A percentile compares a stretch with the other conserved stretches of the same genome.
Conservation (phyloP, 2,329 filamentous ascomycete species). For the Metarhizium humberi region DNA sequence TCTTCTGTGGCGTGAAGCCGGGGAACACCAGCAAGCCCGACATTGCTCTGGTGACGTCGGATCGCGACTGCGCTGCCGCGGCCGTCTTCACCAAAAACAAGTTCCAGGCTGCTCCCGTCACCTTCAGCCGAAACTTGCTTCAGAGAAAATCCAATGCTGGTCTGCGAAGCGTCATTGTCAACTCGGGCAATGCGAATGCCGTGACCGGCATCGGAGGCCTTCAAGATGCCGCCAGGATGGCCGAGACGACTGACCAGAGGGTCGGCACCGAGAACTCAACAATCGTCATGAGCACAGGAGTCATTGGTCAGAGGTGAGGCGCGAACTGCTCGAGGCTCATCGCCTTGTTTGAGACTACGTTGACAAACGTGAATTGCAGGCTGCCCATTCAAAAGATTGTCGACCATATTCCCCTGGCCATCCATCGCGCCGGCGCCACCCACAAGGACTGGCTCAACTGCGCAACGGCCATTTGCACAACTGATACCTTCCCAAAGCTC, state of each 20-base stretch:
- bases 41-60: slow-evolving; percentile 79
- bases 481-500: slow-evolving; percentile 96
- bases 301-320: slow-evolving; percentile 78
- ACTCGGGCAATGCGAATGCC: slow-evolving; percentile 94
- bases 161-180: slow-evolving; percentile 77
- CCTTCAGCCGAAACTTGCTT: slow-evolving; percentile 68
- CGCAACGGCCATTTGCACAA: slow-evolving; percentile 92
- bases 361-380: slow-evolving; percentile 28
- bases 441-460: slow-evolving; percentile 82
- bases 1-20: slow-evolving; percentile 88
- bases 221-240: slow-evolving; percentile 84
- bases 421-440: slow-evolving; percentile 58
- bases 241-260: slow-evolving; percentile 60
- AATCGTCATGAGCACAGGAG: slow-evolving; percentile 97
- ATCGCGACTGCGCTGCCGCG: slow-evolving; percentile 74
- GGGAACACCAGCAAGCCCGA: slow-evolving; percentile 88
- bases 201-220: slow-evolving; percentile 86
- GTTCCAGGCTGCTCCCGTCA: slow-evolving; percentile 93
- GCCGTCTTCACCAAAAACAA: slow-evolving; percentile 98
- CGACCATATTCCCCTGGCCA: slow-evolving; percentile 67
- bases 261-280: slow-evolving; percentile 46
- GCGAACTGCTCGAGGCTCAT: not conserved
- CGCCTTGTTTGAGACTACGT: not conserved
- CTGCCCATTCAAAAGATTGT: slow-evolving; percentile 89
- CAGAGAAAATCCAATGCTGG: slow-evolving; percentile 56